phyloP scores from a whole-genome alignment of 495 filamentous ascomycete species.

The Lasiosphaeria hispida region DNA sequence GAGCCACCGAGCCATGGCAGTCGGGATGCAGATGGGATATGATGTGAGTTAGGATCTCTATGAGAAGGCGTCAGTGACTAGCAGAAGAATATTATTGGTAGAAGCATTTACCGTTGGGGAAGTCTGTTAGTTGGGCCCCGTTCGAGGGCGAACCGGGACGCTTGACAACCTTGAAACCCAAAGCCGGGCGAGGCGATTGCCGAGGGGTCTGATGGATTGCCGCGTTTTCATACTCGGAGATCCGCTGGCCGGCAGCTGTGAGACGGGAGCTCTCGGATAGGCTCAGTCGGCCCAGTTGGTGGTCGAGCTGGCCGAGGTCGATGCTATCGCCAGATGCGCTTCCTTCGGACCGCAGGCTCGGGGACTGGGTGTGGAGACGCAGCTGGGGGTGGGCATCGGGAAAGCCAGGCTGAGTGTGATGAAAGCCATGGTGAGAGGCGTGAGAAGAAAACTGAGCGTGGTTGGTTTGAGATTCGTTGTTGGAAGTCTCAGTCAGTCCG shows the following conservation, averaged over 20 bases:
- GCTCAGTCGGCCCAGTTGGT: constrained; percentile 43
- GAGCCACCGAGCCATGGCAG: constrained; percentile 69
- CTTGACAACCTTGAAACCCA: constrained; percentile 63
- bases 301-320: constrained; percentile 36
- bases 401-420: constrained; percentile 48
- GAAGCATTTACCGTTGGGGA: constrained; percentile 72
- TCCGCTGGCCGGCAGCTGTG: constrained; percentile 54
- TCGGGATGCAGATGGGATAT: constrained; percentile 81
- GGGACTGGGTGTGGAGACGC: constrained; percentile 27
- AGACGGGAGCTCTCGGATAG: constrained; percentile 20
- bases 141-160: constrained; percentile 39
- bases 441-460: constrained; percentile 34
- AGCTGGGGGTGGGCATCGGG: constrained; percentile 31
- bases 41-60: constrained; percentile 91
- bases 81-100: background rate
- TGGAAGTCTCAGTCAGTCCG: constrained; percentile 64
- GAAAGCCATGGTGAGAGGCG: constrained; percentile 74
- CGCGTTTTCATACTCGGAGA: constrained; percentile 72
- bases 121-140: constrained; percentile 56
- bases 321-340: constrained; percentile 23
- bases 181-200: constrained; percentile 45
- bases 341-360: constrained; percentile 25
- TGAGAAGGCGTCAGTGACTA: constrained; percentile 17
- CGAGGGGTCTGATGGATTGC: constrained; percentile 41
- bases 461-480: constrained; percentile 48